Evolutionary conservation across 176 grass and related monocot genomes (phyloP).

Genomic region (Carex kokanica): DNA sequence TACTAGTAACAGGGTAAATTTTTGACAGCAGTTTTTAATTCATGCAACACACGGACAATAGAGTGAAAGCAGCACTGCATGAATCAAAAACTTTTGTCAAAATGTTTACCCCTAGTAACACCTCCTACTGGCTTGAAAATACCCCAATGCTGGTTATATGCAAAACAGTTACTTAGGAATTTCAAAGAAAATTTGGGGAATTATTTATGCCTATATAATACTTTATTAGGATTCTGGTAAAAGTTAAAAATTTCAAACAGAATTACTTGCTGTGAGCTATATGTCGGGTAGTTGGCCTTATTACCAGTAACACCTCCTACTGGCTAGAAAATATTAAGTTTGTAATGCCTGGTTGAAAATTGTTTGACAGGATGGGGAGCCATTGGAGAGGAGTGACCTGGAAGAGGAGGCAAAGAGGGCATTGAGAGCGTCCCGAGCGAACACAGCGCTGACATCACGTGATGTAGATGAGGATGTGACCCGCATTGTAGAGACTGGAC

Average conservation of each 20-base stretch:
- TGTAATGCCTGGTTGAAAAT: not conserved
- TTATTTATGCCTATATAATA: not conserved
- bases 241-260: not conserved
- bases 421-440: slow-evolving; percentile 69
- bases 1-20: no score
- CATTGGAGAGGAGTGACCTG: slow-evolving; percentile 65
- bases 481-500: slow-evolving; percentile 79
- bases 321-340: not conserved
- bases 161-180: not conserved
- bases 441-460: slow-evolving; percentile 76
- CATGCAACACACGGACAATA: not conserved
- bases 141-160: no score
- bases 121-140: no score
- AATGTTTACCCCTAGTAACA: no score
- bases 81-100: no score
- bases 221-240: not conserved
- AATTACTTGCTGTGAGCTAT: not conserved
- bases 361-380: slow-evolving; percentile 57
- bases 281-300: not conserved
- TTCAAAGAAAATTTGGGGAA: not conserved
- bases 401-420: slow-evolving; percentile 56
- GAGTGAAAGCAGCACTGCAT: no score
- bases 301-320: not conserved
- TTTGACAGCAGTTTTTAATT: no score
- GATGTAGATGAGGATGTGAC: slow-evolving; percentile 95